Base-by-base conservation (phyloP, 495 filamentous ascomycete species). In the Bryoglossum gracile region DNA sequence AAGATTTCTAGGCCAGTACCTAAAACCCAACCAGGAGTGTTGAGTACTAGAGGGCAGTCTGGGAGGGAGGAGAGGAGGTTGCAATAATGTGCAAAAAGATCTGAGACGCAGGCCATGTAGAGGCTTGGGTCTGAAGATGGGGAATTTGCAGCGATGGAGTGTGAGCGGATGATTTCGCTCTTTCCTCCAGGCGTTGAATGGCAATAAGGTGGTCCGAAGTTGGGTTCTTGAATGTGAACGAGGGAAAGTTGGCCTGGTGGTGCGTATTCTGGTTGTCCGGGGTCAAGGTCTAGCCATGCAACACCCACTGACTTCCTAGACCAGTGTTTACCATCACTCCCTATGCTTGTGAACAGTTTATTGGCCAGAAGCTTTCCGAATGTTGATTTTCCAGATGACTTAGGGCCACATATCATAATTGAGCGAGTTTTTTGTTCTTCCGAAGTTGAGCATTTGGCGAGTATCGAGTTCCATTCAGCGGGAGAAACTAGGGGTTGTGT, bases 341-440 rank as follows among this genome's bases (percentile, higher is more conserved):
- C n/a, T n/a, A n/a, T n/a, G n/a, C 80, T 83, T 13, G 46, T 48
- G 19, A 91, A 67, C n/a, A 90, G 68, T 50, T 78, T 76, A 62
- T 94, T 95, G 10, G 75, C 62, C 16, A 94, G 68, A n/a, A 87
- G 68, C 40, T 81, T 84, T 35, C 80, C 78, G 55, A 94, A 89
- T 0, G 86, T 91, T 2, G 89, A 94, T 62, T 94, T 94, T 13
- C 89, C 89, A 11, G 87, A 85, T 1, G 77, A 82, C 50, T 94
- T 91, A 1, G 87, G 83, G 1, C 89, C 89, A 43, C 82, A 87
- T 3, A 91, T 62, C 48, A 91, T 69, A 3, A 80, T 64, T 46
- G 71, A 50, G 53, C 68, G 45, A 54, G 69, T 48, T 4, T 56
- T 47, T 71, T 72, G 32, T 68, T 69, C 6, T 65, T 70, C 13